Conservation (phyloP, 345 rosid genomes). For the Brassica nigra region DNA sequence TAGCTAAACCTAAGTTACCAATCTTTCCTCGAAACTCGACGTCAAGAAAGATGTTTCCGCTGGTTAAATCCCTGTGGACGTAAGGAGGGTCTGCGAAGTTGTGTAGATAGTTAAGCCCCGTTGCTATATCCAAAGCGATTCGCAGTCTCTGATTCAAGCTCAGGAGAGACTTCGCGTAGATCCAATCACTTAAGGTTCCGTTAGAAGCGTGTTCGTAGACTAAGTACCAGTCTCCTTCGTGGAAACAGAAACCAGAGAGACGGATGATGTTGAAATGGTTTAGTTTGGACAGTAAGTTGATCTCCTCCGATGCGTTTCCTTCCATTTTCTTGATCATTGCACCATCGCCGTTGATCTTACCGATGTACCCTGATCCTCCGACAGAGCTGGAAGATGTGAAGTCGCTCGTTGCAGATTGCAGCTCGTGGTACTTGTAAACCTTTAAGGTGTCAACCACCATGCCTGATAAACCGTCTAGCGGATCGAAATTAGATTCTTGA, state of each 20-base stretch:
- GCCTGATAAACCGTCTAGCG: constrained; percentile 48
- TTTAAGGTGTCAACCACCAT: constrained; percentile 61
- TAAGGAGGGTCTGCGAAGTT: constrained; percentile 49
- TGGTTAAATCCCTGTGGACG: constrained; percentile 65
- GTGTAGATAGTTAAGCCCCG: constrained; percentile 81
- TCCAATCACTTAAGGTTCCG: constrained; percentile 76
- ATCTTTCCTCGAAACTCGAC: constrained; percentile 80
- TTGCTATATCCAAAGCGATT: constrained; percentile 69
- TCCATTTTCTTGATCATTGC: constrained; percentile 74
- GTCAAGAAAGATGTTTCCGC: constrained; percentile 69
- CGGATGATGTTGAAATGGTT: constrained; percentile 71
- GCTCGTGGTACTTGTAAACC: constrained; percentile 62
- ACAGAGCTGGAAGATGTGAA: constrained; percentile 57
- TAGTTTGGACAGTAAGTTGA: constrained; percentile 57
- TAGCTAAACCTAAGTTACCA: constrained; percentile 74
- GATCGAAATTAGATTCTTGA: constrained; percentile 40
- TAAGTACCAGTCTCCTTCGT: constrained; percentile 68
- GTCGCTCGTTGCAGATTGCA: constrained; percentile 61
- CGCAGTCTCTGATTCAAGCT: constrained; percentile 62
- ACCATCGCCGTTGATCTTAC: constrained; percentile 61
- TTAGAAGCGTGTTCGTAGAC: constrained; percentile 73
- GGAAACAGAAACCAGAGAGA: constrained; percentile 71
- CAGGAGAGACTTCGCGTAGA: constrained; percentile 46
- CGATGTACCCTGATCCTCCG: constrained; percentile 64
- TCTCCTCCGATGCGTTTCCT: constrained; percentile 74